A percentile compares a stretch with the other conserved stretches of the same genome.
These are phyloP conservation scores for Zymoseptoria pseudotritici DNA, from an alignment of 2,329 filamentous ascomycete genomes.

Conservation along the genomic window DNA sequence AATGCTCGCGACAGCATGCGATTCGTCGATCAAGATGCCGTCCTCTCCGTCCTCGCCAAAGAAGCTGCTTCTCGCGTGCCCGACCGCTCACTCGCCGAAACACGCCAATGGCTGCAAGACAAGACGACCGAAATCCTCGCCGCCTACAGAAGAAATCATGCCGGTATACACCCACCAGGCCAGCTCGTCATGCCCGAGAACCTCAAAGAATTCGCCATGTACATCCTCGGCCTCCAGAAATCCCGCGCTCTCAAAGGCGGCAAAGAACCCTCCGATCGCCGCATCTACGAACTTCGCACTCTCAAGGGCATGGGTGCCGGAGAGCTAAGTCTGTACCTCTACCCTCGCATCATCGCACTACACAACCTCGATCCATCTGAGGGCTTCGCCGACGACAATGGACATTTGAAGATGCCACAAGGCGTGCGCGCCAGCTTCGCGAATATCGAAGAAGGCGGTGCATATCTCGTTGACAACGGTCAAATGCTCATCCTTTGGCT, in stretches of 20 bases:
- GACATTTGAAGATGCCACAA: constrained; percentile 77
- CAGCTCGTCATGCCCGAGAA: constrained; percentile 94
- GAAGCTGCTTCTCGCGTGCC: constrained; percentile 79
- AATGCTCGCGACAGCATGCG: constrained; percentile 77
- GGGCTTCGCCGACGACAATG: constrained; percentile 87
- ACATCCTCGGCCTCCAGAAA: constrained; percentile 83
- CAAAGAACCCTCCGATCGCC: constrained; percentile 79
- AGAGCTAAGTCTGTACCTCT: constrained; percentile 86
- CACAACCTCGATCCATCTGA: constrained; percentile 84
- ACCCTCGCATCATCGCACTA: constrained; percentile 84
- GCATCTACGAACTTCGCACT: constrained; percentile 86
- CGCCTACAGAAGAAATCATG: constrained; percentile 87
- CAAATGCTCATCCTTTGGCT: constrained; percentile 89
- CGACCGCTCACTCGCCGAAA: constrained; percentile 71
- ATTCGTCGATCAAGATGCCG: constrained; percentile 91
- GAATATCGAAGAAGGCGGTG: constrained; percentile 83
- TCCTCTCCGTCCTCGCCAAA: constrained; percentile 81
- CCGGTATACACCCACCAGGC: constrained; percentile 76
- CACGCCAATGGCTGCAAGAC: constrained; percentile 74
- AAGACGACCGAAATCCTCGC: constrained; percentile 89
- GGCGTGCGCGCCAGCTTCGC: constrained; percentile 76
- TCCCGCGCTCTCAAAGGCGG: constrained; percentile 88
- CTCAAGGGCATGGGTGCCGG: constrained; percentile 78
- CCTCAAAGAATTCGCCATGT: constrained; percentile 95
- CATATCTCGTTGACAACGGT: constrained; percentile 91